Conservation (phyloP, 2,329 filamentous ascomycete species). For the Diaporthe humulicola region DNA sequence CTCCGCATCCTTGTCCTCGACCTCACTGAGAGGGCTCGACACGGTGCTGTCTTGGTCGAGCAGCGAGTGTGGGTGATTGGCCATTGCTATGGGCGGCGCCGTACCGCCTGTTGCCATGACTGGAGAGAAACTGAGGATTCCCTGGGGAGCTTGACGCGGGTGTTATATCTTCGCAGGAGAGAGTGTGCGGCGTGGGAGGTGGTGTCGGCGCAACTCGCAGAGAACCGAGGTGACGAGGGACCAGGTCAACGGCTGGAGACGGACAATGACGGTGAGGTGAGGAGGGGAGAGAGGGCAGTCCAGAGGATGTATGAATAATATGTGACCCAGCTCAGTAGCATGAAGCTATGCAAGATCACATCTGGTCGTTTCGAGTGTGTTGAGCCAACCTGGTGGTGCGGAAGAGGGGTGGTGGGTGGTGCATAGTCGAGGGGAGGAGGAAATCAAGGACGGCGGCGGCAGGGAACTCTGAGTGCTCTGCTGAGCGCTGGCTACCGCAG, state of each 20-base stretch:
- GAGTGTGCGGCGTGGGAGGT: conserved; percentile 10
- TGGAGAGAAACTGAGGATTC: background rate
- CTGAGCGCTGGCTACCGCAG: conserved; percentile 10
- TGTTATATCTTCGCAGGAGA: background rate
- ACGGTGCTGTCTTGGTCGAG: conserved; percentile 75
- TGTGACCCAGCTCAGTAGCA: conserved; percentile 29
- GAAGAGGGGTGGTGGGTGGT: conserved; percentile 27
- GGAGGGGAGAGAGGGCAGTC: conserved; percentile 9
- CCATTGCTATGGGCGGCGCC: conserved; percentile 63
- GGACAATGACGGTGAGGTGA: conserved; percentile 25
- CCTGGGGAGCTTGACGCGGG: background rate
- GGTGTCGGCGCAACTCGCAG: conserved; percentile 35
- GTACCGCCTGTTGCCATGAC: conserved; percentile 65
- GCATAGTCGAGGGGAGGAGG: conserved; percentile 29
- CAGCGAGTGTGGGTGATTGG: conserved; percentile 61
- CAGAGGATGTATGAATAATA: conserved; percentile 15
- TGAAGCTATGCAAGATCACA: conserved; percentile 34
- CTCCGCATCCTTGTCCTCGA: conserved; percentile 83
- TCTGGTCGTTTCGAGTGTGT: conserved; percentile 28
- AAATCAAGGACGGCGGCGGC: conserved; percentile 24
- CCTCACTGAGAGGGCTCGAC: conserved; percentile 93
- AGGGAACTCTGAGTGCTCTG: conserved; percentile 10
- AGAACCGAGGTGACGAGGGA: conserved; percentile 17
- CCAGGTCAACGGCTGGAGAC: conserved; percentile 8
- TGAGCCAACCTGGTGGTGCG: conserved; percentile 25